Base-by-base conservation (phyloP, 2,329 filamentous ascomycete genomes). In the Spiromastix sp. region DNA sequence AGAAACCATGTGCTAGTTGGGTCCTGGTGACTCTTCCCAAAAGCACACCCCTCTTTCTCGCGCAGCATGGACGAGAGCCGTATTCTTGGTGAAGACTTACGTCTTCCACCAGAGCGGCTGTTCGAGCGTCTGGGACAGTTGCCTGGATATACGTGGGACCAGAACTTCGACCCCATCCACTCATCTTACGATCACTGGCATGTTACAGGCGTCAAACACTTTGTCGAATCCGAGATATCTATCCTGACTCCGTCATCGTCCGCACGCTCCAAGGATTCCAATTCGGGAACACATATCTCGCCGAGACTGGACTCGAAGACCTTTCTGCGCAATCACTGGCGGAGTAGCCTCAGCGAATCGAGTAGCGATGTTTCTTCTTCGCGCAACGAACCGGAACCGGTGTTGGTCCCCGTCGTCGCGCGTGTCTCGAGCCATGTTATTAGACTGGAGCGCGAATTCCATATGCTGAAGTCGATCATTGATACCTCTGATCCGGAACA, bases 151-250 rank as follows among this genome's bases (percentile, higher is more conserved):
- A 75, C 72, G 5, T 87, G 82, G 82, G 80, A 86, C 57, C 79
- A 83, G 46, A 68, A 72, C 11, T 45, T 57, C 42, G 55, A 57
- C 33, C 61, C 61, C 6, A 59, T 63, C 34, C 61, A 64, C 43
- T 63, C 73, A 33, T 85, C 79, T 49, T 95, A 94, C 60, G 85
- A 93, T 57, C 86, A 87, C 64, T 96, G 87, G 85, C 78, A 83
- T 57, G 70, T 81, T 48, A 73, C 69, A 44, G 81, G 79, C 36
- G 52, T 63, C 30, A 54, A 77, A 62, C 48, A 77, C 72, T 49
- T 74, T 63, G 30, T 65, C 59, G 42, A 71, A 55, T 51, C 64
- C 56, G 50, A 68, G 47, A 29, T 12, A 3, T 30, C 31, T 18
- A 21, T 34, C 13, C 25, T 34, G 5, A 38, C 37, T 15, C 32